Conservation (phyloP, 352 stramenopile genomes). For the Pythium graminicola region DNA sequence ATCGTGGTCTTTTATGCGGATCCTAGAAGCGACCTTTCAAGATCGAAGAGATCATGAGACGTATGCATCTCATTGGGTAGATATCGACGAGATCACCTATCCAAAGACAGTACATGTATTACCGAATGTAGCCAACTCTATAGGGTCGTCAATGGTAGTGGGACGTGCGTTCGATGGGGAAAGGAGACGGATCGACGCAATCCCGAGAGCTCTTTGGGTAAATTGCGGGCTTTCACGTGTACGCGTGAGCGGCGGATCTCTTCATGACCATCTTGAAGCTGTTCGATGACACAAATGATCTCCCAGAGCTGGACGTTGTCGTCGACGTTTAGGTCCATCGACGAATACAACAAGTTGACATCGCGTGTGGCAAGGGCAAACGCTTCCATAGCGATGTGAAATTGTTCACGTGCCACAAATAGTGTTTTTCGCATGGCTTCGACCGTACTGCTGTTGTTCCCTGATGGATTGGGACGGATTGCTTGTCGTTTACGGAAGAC, state of each 20-base stretch:
- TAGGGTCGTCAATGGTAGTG: not conserved
- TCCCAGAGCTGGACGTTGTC: conserved; percentile 46
- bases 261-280: conserved; percentile 40
- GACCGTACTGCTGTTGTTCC: conserved; percentile 25
- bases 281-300: conserved; percentile 35
- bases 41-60: conserved; percentile 11
- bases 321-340: conserved; percentile 44
- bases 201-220: conserved; percentile 33
- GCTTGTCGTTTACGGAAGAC: conserved; percentile 17
- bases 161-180: conserved; percentile 15
- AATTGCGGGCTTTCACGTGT: conserved; percentile 31
- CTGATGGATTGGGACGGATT: conserved; percentile 15
- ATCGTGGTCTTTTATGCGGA: not conserved
- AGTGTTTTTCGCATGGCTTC: conserved; percentile 28
- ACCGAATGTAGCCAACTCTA: conserved; percentile 9
- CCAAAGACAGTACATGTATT: not conserved
- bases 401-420: conserved; percentile 46
- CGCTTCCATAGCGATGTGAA: conserved; percentile 50
- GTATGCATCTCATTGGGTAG: conserved; percentile 1
- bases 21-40: conserved; percentile 12
- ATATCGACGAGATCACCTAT: not conserved
- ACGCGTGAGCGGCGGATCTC: conserved; percentile 39
- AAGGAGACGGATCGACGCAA: conserved; percentile 27
- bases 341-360: conserved; percentile 58
- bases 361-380: conserved; percentile 39